Evolutionary conservation across 192 early-diverging fungal species (phyloP), one percentile per base, ranked within the genome.

Genomic region (Phlyctochytrium arcticum): DNA sequence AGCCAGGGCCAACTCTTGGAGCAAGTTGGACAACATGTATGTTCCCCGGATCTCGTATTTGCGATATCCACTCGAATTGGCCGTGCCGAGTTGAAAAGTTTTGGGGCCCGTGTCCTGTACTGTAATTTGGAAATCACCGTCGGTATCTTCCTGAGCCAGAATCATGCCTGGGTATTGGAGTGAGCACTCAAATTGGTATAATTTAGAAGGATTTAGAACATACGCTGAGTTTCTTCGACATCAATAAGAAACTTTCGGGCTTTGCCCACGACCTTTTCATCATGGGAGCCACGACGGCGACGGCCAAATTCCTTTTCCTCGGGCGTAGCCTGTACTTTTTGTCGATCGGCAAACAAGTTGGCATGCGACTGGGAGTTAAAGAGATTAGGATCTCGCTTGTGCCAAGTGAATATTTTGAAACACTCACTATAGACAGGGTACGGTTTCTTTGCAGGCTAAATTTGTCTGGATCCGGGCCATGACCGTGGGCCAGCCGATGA

Each of bases 1-100:
- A 3, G 97, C 97, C 24, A 98, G 72, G 5, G 93, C 90, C 26
- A 99, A 80, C 70, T 99, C 97, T 76, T 98, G 97, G 23, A 99
- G 70, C 32, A 99, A 79, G 57, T 96, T 98, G 15, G 92, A 92
- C 44, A 99, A 75, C 85, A 90, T 88, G 71, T 99, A 98, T 1
- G 94, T 96, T 33, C 94, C 96, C 6, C 94, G 87, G 34, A 98
- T 78, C 59, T 97, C 93, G 60, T 89, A 90, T 37, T 89, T 92
- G 47, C 87, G 81, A 79, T 85, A 92, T 17, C 94, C 94, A 54
- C 82, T 89, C 32, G 90, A 92, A 67, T 85, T 89, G 0, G 88
- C 88, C 3, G 96, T 94, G 9, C 89, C 89, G 29, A 98, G 75
- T 15, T 82, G 77, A 61, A 98, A 85, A 7, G 87, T 77, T 69